Base-by-base conservation (phyloP, 805 yeast genomes). In the Spathaspora arborariae region DNA sequence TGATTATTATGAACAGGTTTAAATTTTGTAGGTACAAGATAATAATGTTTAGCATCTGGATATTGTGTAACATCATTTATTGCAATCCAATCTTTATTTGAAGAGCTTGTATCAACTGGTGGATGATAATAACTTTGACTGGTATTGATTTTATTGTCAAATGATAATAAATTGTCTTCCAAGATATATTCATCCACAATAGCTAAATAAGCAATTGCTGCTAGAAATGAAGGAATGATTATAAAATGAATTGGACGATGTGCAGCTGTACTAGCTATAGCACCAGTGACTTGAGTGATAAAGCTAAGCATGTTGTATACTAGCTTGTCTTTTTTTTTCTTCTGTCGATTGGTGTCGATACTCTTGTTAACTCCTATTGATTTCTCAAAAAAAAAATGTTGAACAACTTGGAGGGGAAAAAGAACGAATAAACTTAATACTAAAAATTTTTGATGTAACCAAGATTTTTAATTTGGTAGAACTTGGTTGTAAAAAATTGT, bases 181-280 rank as follows among this genome's bases (percentile, higher is more conserved):
- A 81, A 76, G 44, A 78, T 69, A 61, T 83, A 85, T 50, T 83
- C 82, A 53, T 84, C 88, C 30, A 85, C 80, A 2, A 84, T 78
- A 3, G 91, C 78, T 48, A 91, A 74, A 62, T 91, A 92, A 7
- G 92, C 85, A 45, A 87, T 68, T 2, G 96, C 84, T 2, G 96
- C 94, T 36, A 88, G 62, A 42, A 90, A 67, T 11, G 92, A 76
- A 5, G 89, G 78, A 47, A 80, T 58, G 41, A 89, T 80, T 45
- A 91, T 82, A 45, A 89, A 78, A 65, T 91, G 98, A 54, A 92
- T 88, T 15, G 99, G 99, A 59, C 83, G 78, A 49, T 79, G 78
- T 11, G 96, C 94, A 45, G 92, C 80, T 19, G 76, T 62, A 48
- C 70, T 71, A 40, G 87, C 85, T 45, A 81, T 56, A 38, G 67